A percentile compares a stretch with the other conserved stretches of the same genome.
Conservation (phyloP, 495 filamentous ascomycete genomes). For the Xylaria venustula region DNA sequence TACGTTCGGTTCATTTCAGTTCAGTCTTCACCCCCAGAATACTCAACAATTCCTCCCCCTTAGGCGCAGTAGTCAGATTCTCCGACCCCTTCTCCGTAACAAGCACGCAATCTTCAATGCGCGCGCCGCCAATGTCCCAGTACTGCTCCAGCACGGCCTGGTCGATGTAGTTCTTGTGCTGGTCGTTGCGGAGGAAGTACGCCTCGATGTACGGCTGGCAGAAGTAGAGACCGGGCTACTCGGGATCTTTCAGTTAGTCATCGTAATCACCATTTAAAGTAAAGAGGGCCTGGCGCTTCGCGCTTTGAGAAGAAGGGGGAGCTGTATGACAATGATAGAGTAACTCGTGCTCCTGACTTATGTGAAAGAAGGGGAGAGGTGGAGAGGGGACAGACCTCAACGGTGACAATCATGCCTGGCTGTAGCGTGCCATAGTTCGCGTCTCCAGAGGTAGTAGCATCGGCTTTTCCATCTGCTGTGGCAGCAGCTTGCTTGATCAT, state of each 20-base stretch:
- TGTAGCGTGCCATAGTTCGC: constrained; percentile 41
- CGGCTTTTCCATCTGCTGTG: constrained; percentile 6
- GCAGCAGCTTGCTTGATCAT: constrained; percentile 31
- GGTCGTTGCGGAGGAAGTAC: constrained; percentile 60
- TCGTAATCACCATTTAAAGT: too few relatives aligned
- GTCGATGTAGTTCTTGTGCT: constrained; percentile 71
- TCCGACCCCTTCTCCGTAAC: constrained; percentile 75
- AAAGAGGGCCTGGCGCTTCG: too few relatives aligned
- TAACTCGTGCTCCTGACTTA: too few relatives aligned
- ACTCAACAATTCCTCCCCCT: constrained; percentile 57
- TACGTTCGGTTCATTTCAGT: too few relatives aligned
- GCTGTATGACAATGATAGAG: too few relatives aligned
- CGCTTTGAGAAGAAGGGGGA: too few relatives aligned
- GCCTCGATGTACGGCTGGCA: constrained; percentile 59
- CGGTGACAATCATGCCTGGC: constrained; percentile 75
- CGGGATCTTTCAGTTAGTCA: too few relatives aligned
- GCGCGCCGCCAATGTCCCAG: constrained; percentile 77
- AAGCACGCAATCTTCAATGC: constrained; percentile 90
- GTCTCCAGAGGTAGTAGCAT: neutral
- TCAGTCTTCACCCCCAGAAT: constrained; percentile 37
- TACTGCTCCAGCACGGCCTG: constrained; percentile 66
- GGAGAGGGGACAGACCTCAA: constrained; percentile 47
- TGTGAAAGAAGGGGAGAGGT: too few relatives aligned
- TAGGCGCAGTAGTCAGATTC: constrained; percentile 81
- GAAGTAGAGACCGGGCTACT: constrained; percentile 73